Percentiles rank a stretch among this genome's conserved stretches.
Evolutionary conservation across 192 early-diverging fungal species (phyloP).

Genomic region (Coemansia sp.): DNA sequence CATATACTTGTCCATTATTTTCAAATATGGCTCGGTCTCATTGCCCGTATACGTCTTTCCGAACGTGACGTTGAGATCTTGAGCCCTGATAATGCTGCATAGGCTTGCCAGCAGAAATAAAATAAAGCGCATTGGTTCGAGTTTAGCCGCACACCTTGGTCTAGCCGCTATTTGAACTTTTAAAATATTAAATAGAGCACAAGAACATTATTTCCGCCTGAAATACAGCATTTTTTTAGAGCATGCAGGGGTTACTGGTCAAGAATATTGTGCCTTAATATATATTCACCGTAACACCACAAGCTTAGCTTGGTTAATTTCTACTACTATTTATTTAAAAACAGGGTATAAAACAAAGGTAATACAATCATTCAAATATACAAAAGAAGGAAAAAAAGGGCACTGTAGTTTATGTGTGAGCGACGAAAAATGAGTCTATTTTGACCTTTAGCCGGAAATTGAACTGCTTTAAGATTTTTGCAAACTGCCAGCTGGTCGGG

Average conservation of each 20-base stretch:
- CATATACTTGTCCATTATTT: conserved; percentile 50
- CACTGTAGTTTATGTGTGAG: not conserved
- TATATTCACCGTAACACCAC: not conserved
- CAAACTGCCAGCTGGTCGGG: conserved; percentile 16
- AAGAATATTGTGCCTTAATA: conserved; percentile 1
- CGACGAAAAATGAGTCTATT: conserved; percentile 37
- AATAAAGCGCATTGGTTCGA: no score
- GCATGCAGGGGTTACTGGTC: conserved; percentile 2
- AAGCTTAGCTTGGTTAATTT: no score
- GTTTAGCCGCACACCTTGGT: no score
- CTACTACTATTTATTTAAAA: no score
- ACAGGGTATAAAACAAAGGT: conserved; percentile 4
- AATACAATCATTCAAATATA: conserved; percentile 1
- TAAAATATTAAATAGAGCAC: no score
- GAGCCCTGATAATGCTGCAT: conserved; percentile 3
- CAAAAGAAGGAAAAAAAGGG: not conserved
- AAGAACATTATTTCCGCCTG: not conserved
- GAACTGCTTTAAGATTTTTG: conserved; percentile 11
- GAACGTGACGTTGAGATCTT: conserved; percentile 39
- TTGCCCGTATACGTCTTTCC: conserved; percentile 42
- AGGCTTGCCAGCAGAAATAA: no score
- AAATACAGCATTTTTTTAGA: not conserved
- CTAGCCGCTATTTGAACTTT: no score
- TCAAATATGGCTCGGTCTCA: conserved; percentile 27
- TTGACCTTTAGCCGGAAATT: conserved; percentile 23